These are phyloP conservation scores for Fusarium drepaniforme DNA, from an alignment of 2,329 filamentous ascomycete species.

Conservation along the genomic window DNA sequence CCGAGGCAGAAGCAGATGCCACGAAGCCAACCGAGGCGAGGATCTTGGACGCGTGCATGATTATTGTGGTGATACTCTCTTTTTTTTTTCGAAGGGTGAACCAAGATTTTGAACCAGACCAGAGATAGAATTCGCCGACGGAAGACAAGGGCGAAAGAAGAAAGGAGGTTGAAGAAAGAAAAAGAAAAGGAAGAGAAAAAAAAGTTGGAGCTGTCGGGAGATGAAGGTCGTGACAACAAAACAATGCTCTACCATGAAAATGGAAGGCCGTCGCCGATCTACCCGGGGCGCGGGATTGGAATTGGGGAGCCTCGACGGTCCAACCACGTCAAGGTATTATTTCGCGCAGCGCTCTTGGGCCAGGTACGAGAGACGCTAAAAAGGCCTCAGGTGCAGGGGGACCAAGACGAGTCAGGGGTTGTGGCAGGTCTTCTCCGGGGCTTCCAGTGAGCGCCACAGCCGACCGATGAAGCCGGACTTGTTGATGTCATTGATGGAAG, in stretches of 20 bases:
- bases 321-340: constrained; percentile 39
- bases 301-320: constrained; percentile 8
- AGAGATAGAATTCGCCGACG: constrained; percentile 22
- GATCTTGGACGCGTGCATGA: constrained; percentile 49
- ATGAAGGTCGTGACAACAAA: constrained; percentile 26
- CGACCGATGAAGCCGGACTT: constrained; percentile 3
- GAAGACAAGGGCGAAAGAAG: constrained; percentile 28
- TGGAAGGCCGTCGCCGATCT: constrained; percentile 15
- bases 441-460: constrained; percentile 24
- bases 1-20: constrained; percentile 40
- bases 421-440: constrained; percentile 15
- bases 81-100: neutral
- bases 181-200: neutral
- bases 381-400: constrained; percentile 9
- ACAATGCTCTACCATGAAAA: constrained; percentile 6
- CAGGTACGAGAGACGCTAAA: constrained; percentile 8
- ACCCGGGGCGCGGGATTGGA: constrained; percentile 33
- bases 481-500: constrained; percentile 8
- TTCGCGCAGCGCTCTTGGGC: constrained; percentile 23
- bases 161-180: constrained; percentile 6
- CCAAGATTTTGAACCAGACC: neutral
- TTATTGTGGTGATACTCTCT: constrained; percentile 4
- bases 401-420: constrained; percentile 20
- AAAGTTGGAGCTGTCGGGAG: constrained; percentile 18
- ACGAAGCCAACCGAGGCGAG: constrained; percentile 48